These are phyloP conservation scores for Chimonanthus praecox DNA, from an alignment of 164 flowering plant genomes.

Conservation along the genomic window DNA sequence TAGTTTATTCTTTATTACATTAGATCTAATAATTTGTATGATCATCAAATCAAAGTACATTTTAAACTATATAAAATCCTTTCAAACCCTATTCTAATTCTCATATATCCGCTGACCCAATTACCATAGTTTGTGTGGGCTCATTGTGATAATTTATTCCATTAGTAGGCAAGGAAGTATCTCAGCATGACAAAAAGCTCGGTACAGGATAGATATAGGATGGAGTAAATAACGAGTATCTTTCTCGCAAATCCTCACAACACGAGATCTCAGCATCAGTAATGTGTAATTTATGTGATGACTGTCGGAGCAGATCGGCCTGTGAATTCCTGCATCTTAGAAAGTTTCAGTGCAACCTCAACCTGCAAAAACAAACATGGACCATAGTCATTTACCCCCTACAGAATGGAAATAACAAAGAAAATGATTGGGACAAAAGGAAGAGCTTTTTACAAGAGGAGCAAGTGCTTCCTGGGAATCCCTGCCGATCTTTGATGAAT, in stretches of 20 bases:
- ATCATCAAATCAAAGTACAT: too few species aligned
- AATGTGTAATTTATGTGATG: constrained; percentile 48
- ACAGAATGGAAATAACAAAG: background rate
- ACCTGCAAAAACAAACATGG: constrained; percentile 42
- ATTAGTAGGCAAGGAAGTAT: background rate
- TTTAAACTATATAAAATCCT: too few species aligned
- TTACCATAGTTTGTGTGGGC: too few species aligned
- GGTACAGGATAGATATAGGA: background rate
- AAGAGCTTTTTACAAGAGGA: constrained; percentile 60
- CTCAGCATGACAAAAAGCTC: background rate
- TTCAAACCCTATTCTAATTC: too few species aligned
- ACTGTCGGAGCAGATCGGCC: constrained; percentile 95
- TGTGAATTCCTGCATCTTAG: constrained; percentile 92
- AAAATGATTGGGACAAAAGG: background rate
- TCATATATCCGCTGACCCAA: too few species aligned
- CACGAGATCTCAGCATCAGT: background rate
- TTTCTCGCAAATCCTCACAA: background rate
- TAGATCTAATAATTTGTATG: too few species aligned
- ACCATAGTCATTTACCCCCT: background rate
- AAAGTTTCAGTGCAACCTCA: constrained; percentile 85
- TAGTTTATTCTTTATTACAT: too few species aligned
- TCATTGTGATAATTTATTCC: background rate
- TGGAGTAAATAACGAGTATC: background rate
- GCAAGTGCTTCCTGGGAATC: constrained; percentile 90
- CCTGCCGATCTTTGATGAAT: constrained; percentile 80